A percentile compares a stretch with the other conserved stretches of the same genome.
phyloP scores from a whole-genome alignment of 371 early-diverging fungal genomes.

The Rhizopus stolonifer region DNA sequence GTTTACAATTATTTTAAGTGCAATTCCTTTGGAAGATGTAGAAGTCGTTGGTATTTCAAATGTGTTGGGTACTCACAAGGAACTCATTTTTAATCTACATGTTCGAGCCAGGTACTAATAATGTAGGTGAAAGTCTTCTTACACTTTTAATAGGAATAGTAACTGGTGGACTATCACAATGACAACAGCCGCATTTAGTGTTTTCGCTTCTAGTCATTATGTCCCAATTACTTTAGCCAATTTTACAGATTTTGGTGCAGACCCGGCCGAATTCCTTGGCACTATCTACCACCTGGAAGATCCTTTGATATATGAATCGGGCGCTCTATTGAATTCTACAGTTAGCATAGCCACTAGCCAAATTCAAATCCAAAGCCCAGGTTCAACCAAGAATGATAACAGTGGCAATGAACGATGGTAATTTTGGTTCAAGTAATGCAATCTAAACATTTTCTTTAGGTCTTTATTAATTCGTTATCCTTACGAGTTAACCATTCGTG shows the following conservation, averaged over 20 bases:
- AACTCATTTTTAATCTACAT: constrained; percentile 54
- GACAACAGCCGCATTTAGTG: constrained; percentile 26
- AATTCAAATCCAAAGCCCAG: constrained; percentile 27
- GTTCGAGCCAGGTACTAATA: constrained; percentile 24
- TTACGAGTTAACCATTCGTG: constrained; percentile 66
- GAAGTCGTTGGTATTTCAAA: constrained; percentile 48
- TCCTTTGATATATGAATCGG: constrained; percentile 24
- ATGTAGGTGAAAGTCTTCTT: background rate
- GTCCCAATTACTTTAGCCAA: constrained; percentile 12
- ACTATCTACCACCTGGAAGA: constrained; percentile 29
- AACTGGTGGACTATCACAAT: constrained; percentile 31
- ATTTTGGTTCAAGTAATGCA: background rate
- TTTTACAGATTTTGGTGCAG: constrained; percentile 9
- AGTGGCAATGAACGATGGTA: constrained; percentile 32
- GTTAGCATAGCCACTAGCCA: constrained; percentile 24
- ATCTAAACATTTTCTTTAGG: constrained; percentile 21
- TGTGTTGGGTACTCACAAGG: constrained; percentile 60
- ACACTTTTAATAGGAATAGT: constrained; percentile 14
- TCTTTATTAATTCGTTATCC: constrained; percentile 55
- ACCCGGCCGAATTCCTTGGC: constrained; percentile 31
- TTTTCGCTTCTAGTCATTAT: constrained; percentile 29
- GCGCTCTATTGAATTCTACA: constrained; percentile 14
- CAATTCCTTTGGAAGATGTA: constrained; percentile 27
- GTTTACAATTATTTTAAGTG: constrained; percentile 10
- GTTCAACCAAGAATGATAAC: constrained; percentile 21